Evolutionary conservation across 768 basidiomycete genomes (phyloP), one percentile per base, ranked within the genome.

Genomic region (Termitomyces bulborhizus): DNA sequence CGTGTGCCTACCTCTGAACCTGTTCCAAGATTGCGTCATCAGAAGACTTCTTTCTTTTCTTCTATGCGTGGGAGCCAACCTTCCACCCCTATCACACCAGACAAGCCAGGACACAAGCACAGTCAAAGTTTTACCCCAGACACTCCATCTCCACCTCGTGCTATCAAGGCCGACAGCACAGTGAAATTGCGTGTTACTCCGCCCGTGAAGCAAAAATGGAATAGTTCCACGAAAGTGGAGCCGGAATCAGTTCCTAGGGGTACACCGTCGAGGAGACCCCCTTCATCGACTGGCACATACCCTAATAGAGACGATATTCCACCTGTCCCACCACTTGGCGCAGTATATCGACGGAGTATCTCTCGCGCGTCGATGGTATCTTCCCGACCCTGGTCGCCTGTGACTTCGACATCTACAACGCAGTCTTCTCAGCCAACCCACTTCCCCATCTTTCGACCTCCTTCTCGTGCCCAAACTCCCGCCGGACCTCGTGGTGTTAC

Each of bases 341-440:
- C 82, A 1, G 72, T 79, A 8, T 78, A 81, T 60, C 76, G 78
- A 59, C 78, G 88, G 57, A 89, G 88, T 68, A 60, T 83, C 29
- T 90, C 88, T 27, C 79, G 88, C 47, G 80, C 81, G 27, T 90
- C 88, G 15, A 85, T 88, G 77, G 78, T 83, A 18, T 89, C 88
- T 51, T 90, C 87, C 13, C 75, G 88, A 42, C 88, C 88, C 48
- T 90, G 88, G 86, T 89, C 88, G 11, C 88, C 88, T 40, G 71
- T 86, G 21, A 85, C 80, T 51, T 85, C 87, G 12, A 77, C 79
- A 64, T 88, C 87, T 13, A 87, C 85, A 18, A 80, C 81, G n/a
- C 74, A 83, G 50, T 84, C 85, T 36, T 78, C 78, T 24, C 62
- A 68, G 48, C 68, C 71, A 55, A 66, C 72, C 29, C 73, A 74